Evolutionary conservation across 2,329 filamentous ascomycete species (phyloP).

Genomic region (Xylariaceae sp.): DNA sequence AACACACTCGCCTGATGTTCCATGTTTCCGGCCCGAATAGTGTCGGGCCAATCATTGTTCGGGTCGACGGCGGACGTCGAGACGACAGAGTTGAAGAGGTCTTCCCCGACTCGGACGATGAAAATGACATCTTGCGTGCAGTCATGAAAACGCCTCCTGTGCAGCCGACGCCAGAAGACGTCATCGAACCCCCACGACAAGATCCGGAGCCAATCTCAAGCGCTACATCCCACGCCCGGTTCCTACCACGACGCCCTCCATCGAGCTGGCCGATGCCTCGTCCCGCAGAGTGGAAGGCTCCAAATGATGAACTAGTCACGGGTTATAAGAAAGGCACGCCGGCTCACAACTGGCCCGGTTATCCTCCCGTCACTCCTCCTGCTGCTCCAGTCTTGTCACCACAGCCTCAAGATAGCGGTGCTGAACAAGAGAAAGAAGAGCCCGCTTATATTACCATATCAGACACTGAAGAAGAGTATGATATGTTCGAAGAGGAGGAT

Average conservation of each 20-base stretch:
- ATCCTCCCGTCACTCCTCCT: background rate
- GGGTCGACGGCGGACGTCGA: slow-evolving; percentile 9
- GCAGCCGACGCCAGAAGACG: no score
- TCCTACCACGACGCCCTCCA: background rate
- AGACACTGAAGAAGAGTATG: no score
- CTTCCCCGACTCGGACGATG: slow-evolving; percentile 19
- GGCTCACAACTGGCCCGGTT: slow-evolving; percentile 15
- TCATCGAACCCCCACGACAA: background rate
- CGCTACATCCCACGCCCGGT: background rate
- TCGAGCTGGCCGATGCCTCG: background rate
- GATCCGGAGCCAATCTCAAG: background rate
- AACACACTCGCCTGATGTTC: slow-evolving; percentile 21
- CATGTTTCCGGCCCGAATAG: slow-evolving; percentile 11
- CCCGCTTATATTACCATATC: no score
- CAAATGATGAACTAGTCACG: slow-evolving; percentile 11
- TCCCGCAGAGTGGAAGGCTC: slow-evolving; percentile 7
- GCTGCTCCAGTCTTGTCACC: no score
- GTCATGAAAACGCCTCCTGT: no score
- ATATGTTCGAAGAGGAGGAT: no score
- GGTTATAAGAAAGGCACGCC: slow-evolving; percentile 26
- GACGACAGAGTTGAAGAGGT: slow-evolving; percentile 16
- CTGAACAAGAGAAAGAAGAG: no score
- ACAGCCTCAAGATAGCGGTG: no score
- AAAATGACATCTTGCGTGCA: slow-evolving; percentile 1
- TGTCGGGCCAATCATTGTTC: slow-evolving; percentile 20